Conservation (phyloP, 495 filamentous ascomycete genomes). For the Hypoxylon lienhwacheense region DNA sequence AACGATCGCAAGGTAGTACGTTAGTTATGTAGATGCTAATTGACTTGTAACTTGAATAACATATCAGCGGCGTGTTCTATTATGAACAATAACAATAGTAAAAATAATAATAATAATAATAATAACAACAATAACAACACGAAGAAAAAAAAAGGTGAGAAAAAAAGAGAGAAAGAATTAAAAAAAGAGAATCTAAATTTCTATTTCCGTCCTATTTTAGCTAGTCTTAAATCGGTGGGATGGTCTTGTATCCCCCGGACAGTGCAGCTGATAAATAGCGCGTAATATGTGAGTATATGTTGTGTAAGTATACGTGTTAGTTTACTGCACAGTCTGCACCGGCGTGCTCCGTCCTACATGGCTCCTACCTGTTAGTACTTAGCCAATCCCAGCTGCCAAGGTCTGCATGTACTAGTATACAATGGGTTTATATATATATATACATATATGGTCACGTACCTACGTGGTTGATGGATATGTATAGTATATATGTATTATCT, state of each 20-base stretch:
- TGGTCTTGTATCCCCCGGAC: conserved; percentile 14
- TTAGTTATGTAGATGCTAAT: too few relatives aligned
- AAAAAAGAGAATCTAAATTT: background rate
- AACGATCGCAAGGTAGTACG: too few relatives aligned
- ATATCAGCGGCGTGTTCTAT: too few relatives aligned
- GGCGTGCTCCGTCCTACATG: too few relatives aligned
- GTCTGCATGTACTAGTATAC: too few relatives aligned
- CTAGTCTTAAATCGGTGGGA: conserved; percentile 2
- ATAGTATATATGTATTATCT: too few relatives aligned
- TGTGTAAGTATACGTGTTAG: conserved; percentile 1
- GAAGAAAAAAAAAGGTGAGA: background rate
- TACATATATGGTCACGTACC: background rate
- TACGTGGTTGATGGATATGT: too few relatives aligned
- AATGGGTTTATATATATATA: background rate
- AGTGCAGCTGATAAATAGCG: conserved; percentile 19
- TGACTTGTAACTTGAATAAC: too few relatives aligned
- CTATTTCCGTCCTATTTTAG: conserved; percentile 9
- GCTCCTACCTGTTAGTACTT: too few relatives aligned
- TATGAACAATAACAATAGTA: background rate
- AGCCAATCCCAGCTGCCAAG: too few relatives aligned
- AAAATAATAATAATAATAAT: too few relatives aligned
- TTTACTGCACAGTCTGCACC: conserved; percentile 5
- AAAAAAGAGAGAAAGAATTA: background rate
- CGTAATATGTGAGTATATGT: background rate
- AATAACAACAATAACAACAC: background rate